Percentiles rank a stretch among this genome's conserved stretches.
Conservation (phyloP, 352 stramenopile genomes). For the Phytophthora constricta region DNA sequence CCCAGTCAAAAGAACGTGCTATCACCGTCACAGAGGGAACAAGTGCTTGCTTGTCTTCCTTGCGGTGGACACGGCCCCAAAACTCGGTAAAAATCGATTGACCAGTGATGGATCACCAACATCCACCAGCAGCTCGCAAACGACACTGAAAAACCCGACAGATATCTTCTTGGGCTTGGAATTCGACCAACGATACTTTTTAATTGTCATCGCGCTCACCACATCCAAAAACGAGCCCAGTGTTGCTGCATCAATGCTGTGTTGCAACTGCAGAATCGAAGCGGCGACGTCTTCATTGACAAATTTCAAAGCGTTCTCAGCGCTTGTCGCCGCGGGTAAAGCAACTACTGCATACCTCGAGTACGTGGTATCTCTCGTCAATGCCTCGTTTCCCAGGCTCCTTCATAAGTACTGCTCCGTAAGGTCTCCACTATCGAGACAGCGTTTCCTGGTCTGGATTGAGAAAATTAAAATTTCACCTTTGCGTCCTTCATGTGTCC, state of each 20-base stretch:
- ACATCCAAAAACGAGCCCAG: background rate
- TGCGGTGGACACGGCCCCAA: background rate
- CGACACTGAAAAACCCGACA: background rate
- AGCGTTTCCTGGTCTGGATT: constrained; percentile 27
- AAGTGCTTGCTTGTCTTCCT: background rate
- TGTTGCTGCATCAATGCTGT: background rate
- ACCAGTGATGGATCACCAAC: constrained; percentile 11
- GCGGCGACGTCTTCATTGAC: constrained; percentile 6
- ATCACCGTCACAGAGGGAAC: constrained; percentile 3
- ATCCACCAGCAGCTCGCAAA: constrained; percentile 15
- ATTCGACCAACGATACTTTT: background rate
- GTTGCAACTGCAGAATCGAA: constrained; percentile 5
- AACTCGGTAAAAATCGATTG: constrained; percentile 18
- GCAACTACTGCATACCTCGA: constrained; percentile 21
- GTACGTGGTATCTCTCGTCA: constrained; percentile 26
- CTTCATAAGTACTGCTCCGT: constrained; percentile 20
- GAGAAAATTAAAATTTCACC: constrained; percentile 24
- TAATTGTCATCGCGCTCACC: background rate
- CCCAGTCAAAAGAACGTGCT: constrained; percentile 16
- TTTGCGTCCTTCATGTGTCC: background rate
- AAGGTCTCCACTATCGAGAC: constrained; percentile 16
- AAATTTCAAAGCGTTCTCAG: constrained; percentile 12
- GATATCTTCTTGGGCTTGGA: background rate
- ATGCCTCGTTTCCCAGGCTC: constrained; percentile 26
- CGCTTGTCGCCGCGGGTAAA: constrained; percentile 2